Evolutionary conservation across 768 basidiomycete species (phyloP).

Genomic region (Suillus lakei): DNA sequence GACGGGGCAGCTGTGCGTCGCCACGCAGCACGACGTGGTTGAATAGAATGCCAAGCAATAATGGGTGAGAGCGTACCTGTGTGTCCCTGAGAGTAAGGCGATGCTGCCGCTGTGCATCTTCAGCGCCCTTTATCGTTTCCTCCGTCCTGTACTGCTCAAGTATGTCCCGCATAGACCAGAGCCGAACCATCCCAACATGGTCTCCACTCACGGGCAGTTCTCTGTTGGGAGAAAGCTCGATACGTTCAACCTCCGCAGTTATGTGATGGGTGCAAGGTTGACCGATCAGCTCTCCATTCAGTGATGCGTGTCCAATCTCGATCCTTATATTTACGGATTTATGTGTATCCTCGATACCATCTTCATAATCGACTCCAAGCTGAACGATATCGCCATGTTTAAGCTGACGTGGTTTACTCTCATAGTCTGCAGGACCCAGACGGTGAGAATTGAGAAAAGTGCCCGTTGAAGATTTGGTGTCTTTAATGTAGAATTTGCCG

Average conservation of each 20-base stretch:
- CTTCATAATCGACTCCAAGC: conserved; percentile 97
- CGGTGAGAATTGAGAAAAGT: conserved; percentile 96
- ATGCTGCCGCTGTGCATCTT: too few species aligned
- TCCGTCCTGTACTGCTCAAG: too few species aligned
- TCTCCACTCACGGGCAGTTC: too few species aligned
- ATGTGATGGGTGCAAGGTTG: too few species aligned
- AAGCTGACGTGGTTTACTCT: conserved; percentile 75
- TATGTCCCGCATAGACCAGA: too few species aligned
- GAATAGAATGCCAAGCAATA: not conserved
- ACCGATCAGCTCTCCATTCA: too few species aligned
- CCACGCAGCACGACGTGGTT: not conserved
- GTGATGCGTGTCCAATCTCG: conserved; percentile 89
- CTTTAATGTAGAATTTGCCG: conserved; percentile 82
- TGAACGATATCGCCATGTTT: conserved; percentile 95
- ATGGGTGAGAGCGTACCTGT: not conserved
- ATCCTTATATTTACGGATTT: conserved; percentile 96
- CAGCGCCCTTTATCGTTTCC: too few species aligned
- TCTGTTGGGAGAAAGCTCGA: too few species aligned
- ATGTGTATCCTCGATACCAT: conserved; percentile 95
- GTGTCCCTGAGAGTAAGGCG: too few species aligned
- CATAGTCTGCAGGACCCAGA: conserved; percentile 81
- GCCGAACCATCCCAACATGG: too few species aligned
- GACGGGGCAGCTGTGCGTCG: not conserved
- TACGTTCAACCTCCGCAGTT: too few species aligned
- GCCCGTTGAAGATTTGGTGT: conserved; percentile 88